These are phyloP conservation scores for Pythium pectinolyticum DNA, from an alignment of 352 stramenopile species.

Conservation along the genomic window DNA sequence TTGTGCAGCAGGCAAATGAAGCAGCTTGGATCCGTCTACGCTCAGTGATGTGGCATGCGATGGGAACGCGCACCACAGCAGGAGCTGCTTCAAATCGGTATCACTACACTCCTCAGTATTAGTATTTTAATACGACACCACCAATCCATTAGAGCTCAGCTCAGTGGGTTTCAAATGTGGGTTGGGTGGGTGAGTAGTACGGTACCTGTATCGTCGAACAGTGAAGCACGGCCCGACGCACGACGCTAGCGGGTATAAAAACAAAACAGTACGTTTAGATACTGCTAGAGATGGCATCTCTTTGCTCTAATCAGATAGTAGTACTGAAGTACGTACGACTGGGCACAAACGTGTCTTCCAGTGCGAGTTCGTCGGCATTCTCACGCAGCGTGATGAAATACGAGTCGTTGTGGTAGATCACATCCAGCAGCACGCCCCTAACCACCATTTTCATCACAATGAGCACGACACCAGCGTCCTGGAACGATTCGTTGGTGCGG, in stretches of 20 bases:
- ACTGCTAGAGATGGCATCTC: neutral
- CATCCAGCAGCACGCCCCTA: slow-evolving; percentile 58
- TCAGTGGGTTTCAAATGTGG: too few relatives aligned
- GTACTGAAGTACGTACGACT: slow-evolving; percentile 31
- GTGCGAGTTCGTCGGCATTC: slow-evolving; percentile 50
- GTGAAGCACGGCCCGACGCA: slow-evolving; percentile 54
- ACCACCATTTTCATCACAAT: slow-evolving; percentile 73
- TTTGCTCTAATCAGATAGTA: too few relatives aligned
- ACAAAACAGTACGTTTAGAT: neutral
- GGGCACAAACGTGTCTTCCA: slow-evolving; percentile 65
- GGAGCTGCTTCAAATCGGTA: slow-evolving; percentile 56
- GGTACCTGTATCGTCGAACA: slow-evolving; percentile 51
- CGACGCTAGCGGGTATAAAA: slow-evolving; percentile 41
- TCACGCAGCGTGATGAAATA: slow-evolving; percentile 60
- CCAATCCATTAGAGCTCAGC: too few relatives aligned
- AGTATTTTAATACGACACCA: too few relatives aligned
- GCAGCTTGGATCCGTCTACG: slow-evolving; percentile 10
- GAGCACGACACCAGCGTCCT: slow-evolving; percentile 39
- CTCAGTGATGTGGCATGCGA: neutral
- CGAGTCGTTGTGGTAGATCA: slow-evolving; percentile 61
- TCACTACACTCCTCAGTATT: slow-evolving; percentile 34
- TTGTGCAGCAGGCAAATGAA: slow-evolving; percentile 17
- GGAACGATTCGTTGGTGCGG: slow-evolving; percentile 42
- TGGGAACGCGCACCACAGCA: slow-evolving; percentile 61
- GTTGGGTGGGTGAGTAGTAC: neutral